Evolutionary conservation across 1,139 yeast genomes (phyloP).

Genomic region (Arxiozyma telluris): DNA sequence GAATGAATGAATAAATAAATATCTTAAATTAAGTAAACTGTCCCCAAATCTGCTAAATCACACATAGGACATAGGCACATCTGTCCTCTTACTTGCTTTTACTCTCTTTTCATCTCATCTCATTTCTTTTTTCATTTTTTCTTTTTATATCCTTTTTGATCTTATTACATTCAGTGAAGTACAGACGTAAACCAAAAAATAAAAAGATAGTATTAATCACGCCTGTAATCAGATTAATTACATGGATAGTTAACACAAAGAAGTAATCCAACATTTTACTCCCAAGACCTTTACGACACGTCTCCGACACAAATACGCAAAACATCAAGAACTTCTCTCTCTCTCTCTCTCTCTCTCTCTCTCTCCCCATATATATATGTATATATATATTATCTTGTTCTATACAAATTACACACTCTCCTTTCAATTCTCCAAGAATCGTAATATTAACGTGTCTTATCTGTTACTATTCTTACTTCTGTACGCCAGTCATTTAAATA

Average conservation of each 20-base stretch:
- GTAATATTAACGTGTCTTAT: too few relatives aligned
- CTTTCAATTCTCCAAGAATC: not conserved
- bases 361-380: too few relatives aligned
- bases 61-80: slow-evolving; percentile 5
- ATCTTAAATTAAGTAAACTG: not conserved
- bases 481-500: too few relatives aligned
- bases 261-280: too few relatives aligned
- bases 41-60: not conserved
- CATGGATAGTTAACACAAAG: not conserved
- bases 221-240: not conserved
- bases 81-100: not conserved
- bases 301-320: not conserved
- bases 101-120: not conserved
- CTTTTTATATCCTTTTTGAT: not conserved
- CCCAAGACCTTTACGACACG: not conserved
- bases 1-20: too few relatives aligned
- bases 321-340: too few relatives aligned
- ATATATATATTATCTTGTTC: not conserved
- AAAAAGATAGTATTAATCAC: too few relatives aligned
- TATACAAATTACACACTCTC: not conserved
- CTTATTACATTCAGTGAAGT: not conserved
- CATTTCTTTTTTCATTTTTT: too few relatives aligned
- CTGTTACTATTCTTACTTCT: too few relatives aligned
- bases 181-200: too few relatives aligned
- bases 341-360: too few relatives aligned